Percentiles rank a stretch among this genome's conserved stretches.
These are phyloP conservation scores for Ustilago hordei DNA, from an alignment of 1,284 basidiomycete genomes.

Conservation along the genomic window DNA sequence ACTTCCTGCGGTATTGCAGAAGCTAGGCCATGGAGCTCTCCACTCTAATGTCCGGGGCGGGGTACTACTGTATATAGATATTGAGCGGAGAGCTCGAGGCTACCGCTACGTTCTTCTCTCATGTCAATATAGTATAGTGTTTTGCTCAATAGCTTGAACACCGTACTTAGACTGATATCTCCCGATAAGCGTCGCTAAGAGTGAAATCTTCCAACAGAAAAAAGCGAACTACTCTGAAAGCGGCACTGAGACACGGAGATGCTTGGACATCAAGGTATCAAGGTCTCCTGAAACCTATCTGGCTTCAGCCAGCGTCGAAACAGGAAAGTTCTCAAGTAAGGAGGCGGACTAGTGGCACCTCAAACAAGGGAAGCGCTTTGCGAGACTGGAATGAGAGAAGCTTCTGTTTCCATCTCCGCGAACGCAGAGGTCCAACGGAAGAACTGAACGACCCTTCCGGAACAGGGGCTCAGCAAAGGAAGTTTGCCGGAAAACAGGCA, in stretches of 20 bases:
- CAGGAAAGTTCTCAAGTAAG: not conserved
- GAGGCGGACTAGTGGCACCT: not conserved
- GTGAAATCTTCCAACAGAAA: not conserved
- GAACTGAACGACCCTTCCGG: not conserved
- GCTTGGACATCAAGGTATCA: not conserved
- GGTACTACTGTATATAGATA: too few relatives aligned
- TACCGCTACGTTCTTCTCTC: too few relatives aligned
- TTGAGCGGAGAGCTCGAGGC: too few relatives aligned
- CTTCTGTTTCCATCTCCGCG: slow-evolving; percentile 16
- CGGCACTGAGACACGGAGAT: slow-evolving; percentile 9
- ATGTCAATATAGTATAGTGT: too few relatives aligned
- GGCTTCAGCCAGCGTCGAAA: not conserved
- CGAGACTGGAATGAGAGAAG: slow-evolving; percentile 15
- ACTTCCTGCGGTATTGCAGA: not conserved
- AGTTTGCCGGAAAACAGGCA: slow-evolving; percentile 6
- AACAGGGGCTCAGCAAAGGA: not conserved
- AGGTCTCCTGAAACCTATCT: not conserved
- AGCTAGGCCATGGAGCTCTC: too few relatives aligned
- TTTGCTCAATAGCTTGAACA: too few relatives aligned
- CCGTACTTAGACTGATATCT: too few relatives aligned
- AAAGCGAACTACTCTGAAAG: not conserved
- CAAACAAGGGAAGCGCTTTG: slow-evolving; percentile 3
- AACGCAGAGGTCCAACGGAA: not conserved
- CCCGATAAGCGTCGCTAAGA: too few relatives aligned
- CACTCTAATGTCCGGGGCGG: too few relatives aligned